phyloP scores from a whole-genome alignment of 140 eudicot genomes.

The Stevia rebaudiana region DNA sequence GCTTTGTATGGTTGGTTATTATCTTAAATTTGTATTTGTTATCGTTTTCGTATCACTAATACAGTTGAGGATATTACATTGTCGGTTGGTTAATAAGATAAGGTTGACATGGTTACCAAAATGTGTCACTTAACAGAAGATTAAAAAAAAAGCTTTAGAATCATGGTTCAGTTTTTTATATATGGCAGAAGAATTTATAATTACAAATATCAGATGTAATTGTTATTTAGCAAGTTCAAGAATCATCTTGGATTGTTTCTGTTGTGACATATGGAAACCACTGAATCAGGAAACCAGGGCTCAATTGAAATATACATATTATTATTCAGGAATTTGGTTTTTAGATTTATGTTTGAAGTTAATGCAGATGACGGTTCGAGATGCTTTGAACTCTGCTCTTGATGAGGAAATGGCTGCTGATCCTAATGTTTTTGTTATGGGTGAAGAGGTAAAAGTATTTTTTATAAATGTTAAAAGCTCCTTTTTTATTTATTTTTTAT shows the following conservation, averaged over 20 bases:
- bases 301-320: background rate
- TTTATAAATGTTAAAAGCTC: background rate
- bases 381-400: conserved; percentile 84
- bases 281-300: conserved; percentile 1
- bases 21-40: background rate
- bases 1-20: background rate
- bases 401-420: conserved; percentile 98
- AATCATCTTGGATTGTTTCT: background rate
- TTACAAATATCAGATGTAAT: background rate
- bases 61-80: background rate
- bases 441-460: conserved; percentile 61
- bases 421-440: conserved; percentile 70
- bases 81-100: background rate
- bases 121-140: background rate
- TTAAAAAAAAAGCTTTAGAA: background rate
- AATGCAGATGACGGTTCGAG: conserved; percentile 79
- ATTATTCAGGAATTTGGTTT: background rate
- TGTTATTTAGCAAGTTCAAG: background rate
- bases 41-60: background rate
- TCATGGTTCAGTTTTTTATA: background rate
- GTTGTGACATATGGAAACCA: background rate
- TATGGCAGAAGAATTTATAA: background rate
- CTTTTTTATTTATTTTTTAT: background rate
- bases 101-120: background rate
- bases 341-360: conserved; percentile 6